These are phyloP conservation scores for Boletus reticuloceps DNA, from an alignment of 768 basidiomycete species.

Conservation along the genomic window DNA sequence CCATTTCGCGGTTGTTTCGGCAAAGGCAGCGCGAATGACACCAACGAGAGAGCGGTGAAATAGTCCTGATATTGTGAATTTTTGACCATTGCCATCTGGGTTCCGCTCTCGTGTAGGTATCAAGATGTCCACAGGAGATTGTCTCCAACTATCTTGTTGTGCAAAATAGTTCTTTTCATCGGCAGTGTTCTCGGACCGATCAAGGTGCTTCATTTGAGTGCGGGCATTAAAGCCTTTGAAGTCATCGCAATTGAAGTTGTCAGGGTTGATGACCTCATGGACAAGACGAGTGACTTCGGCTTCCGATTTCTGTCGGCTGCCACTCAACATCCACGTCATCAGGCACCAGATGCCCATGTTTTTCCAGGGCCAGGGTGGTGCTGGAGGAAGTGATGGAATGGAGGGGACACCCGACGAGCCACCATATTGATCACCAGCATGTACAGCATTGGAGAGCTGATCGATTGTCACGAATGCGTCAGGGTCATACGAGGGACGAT, in stretches of 20 bases:
- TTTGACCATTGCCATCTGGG: conserved; percentile 7
- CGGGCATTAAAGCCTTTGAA: too few relatives aligned
- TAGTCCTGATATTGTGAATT: conserved; percentile 28
- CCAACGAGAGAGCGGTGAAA: conserved; percentile 19
- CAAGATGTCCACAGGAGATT: conserved; percentile 18
- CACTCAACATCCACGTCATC: conserved; percentile 15
- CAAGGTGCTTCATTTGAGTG: too few relatives aligned
- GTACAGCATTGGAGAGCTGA: neutral
- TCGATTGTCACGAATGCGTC: neutral
- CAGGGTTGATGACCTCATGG: neutral
- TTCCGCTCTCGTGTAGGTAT: conserved; percentile 29
- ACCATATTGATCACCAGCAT: neutral
- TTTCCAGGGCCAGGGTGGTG: conserved; percentile 14
- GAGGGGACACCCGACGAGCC: neutral
- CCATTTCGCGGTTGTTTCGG: conserved; percentile 1
- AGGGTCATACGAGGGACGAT: neutral
- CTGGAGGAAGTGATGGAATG: neutral
- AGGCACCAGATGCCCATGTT: conserved; percentile 6
- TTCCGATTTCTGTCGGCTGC: conserved; percentile 5
- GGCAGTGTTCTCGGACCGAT: too few relatives aligned
- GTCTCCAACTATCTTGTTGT: conserved; percentile 7
- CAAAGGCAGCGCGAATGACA: conserved; percentile 10
- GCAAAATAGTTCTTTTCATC: too few relatives aligned
- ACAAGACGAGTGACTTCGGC: conserved; percentile 7
- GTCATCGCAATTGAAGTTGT: neutral